phyloP scores from a whole-genome alignment of 495 filamentous ascomycete genomes.

The Podospora didyma region DNA sequence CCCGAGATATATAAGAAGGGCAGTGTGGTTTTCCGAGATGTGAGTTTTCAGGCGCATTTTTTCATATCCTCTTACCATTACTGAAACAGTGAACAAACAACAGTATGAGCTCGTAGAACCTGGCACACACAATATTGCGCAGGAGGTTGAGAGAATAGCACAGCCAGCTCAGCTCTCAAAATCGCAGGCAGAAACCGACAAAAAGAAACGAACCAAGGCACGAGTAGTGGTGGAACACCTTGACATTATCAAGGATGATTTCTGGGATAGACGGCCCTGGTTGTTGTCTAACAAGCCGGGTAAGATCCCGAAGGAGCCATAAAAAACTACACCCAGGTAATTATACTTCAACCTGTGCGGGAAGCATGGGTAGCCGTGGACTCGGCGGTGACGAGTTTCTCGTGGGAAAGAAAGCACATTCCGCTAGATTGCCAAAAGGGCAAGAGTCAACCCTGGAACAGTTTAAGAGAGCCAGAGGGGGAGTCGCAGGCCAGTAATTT shows the following conservation, averaged over 20 bases:
- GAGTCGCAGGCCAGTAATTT: no score
- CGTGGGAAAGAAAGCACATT: no score
- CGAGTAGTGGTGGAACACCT: constrained; percentile 75
- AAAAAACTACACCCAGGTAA: background rate
- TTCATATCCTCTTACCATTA: background rate
- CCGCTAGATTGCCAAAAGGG: no score
- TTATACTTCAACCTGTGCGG: background rate
- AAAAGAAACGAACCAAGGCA: constrained; percentile 70
- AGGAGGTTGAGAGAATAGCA: constrained; percentile 33
- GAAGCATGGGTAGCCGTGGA: no score
- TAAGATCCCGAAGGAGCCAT: constrained; percentile 55
- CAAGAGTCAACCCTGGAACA: no score
- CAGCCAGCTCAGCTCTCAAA: constrained; percentile 55
- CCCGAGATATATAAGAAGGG: constrained; percentile 89
- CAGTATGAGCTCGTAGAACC: constrained; percentile 55
- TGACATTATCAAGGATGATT: constrained; percentile 91
- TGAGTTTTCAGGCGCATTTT: constrained; percentile 32
- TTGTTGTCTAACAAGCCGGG: constrained; percentile 72
- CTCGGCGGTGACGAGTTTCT: no score
- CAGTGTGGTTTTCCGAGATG: constrained; percentile 81
- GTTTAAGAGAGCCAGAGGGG: no score
- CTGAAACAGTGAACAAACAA: constrained; percentile 18
- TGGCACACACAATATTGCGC: constrained; percentile 31
- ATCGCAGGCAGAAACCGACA: constrained; percentile 72
- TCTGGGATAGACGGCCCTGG: constrained; percentile 87